Base-by-base conservation (phyloP, 2,329 filamentous ascomycete genomes). In the Sporothrix phasma region DNA sequence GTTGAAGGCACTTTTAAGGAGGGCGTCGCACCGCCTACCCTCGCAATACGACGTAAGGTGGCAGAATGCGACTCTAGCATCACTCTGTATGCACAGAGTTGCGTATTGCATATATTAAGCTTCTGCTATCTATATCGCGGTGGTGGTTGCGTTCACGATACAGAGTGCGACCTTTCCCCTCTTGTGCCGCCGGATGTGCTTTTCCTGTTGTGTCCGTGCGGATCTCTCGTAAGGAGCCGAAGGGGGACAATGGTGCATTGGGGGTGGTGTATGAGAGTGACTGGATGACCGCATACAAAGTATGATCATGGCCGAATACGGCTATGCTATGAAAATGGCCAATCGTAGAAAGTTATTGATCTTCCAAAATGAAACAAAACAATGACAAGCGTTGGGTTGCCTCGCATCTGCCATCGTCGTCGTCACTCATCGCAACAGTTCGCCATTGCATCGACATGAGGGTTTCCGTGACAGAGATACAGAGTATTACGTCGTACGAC, bases 141-240 rank as follows among this genome's bases (percentile, higher is more conserved):
- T 2, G 5, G 10, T 17, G 24, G 19, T 31, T 39, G 24, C 54
- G 22, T 58, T 19, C 37, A 58, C 37, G 37, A 58, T 43, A 43
- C 22, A 51, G 45, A 51, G 51, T 47, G 45, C 31, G 17, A n/a
- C 19, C 54, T 3, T 22, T 49, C 29, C n/a, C 29, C 45, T 39
- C 41, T 56, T 56, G 37, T 39, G 51, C 43, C n/a, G 15, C 37
- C 58, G 41, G 58, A 61, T 41, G 47, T 61, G 26, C 11, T 29
- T 24, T 46, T 24, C 29, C 45, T 37, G 19, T 47, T 47, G 39
- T 61, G 58, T 45, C 29, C n/a, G 41, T 61, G 58, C 47, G 58
- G 58, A 61, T 39, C 31, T 59, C 53, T 60, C 41, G n/a, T 37
- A 47, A 34, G 29, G 43, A 47, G 58, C 41, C 39, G 58, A 61